phyloP scores from a whole-genome alignment of 495 filamentous ascomycete genomes.

The Penicillium pancosmium region DNA sequence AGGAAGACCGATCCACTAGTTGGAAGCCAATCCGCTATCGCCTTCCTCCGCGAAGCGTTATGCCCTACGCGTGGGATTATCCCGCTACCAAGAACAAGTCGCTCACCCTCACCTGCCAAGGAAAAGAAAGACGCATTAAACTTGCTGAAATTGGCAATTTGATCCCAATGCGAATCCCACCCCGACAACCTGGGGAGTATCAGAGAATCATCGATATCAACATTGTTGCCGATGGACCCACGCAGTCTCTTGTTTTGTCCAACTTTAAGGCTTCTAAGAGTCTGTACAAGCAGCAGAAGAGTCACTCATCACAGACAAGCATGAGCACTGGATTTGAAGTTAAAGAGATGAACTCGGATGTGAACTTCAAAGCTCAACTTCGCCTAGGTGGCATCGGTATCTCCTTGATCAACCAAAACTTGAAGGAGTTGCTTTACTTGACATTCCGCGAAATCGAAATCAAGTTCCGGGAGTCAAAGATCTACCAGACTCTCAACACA shows the following conservation, averaged over 20 bases:
- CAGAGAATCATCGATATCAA: conserved; percentile 94
- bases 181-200: conserved; percentile 54
- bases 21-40: conserved; percentile 92
- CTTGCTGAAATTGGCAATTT: conserved; percentile 95
- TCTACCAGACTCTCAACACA: conserved; percentile 87
- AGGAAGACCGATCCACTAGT: conserved; percentile 73
- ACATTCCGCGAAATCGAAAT: conserved; percentile 92
- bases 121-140: conserved; percentile 85
- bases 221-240: conserved; percentile 91
- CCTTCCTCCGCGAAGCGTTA: conserved; percentile 92
- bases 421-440: conserved; percentile 90
- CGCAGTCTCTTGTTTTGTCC: conserved; percentile 90
- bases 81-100: conserved; percentile 96
- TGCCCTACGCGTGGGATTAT: conserved; percentile 99
- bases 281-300: conserved; percentile 82
- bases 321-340: conserved; percentile 80
- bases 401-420: conserved; percentile 87
- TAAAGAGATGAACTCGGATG: conserved; percentile 82
- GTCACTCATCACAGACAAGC: conserved; percentile 58
- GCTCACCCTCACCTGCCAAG: conserved; percentile 75
- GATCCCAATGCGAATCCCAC: conserved; percentile 81
- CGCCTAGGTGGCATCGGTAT: conserved; percentile 89
- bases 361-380: conserved; percentile 85
- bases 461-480: conserved; percentile 85
- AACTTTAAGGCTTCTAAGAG: conserved; percentile 94